A percentile compares a stretch with the other conserved stretches of the same genome.
phyloP scores from a whole-genome alignment of 2,329 filamentous ascomycete genomes.

The Diaporthe citri region DNA sequence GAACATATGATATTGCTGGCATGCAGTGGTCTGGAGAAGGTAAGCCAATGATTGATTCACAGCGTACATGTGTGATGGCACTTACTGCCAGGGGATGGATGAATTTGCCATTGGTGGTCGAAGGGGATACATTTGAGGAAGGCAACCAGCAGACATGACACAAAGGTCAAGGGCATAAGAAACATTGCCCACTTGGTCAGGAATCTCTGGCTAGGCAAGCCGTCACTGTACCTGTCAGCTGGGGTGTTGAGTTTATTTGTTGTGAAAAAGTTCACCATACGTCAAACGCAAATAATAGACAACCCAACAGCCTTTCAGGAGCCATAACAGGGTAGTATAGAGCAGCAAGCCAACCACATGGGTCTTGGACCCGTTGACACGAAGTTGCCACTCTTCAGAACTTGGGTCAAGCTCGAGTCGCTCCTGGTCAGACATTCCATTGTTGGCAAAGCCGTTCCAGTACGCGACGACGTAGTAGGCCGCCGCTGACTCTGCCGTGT shows the following conservation, averaged over 20 bases:
- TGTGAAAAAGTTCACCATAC: slow-evolving; percentile 46
- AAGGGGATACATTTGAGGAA: slow-evolving; percentile 59
- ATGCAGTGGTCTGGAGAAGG: slow-evolving; percentile 52
- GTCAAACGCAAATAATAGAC: slow-evolving; percentile 66
- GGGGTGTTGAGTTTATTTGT: rapidly evolving
- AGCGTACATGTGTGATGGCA: slow-evolving; percentile 25
- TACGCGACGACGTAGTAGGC: slow-evolving; percentile 45
- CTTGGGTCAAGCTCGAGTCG: slow-evolving; percentile 54
- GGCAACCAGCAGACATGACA: slow-evolving; percentile 58
- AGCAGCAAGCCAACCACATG: slow-evolving; percentile 65
- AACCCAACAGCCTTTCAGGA: slow-evolving; percentile 64
- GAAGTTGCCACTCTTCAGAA: slow-evolving; percentile 56
- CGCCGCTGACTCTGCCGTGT: slow-evolving; percentile 45
- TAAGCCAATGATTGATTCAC: not conserved
- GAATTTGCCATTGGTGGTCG: slow-evolving; percentile 62
- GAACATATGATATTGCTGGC: slow-evolving; percentile 59
- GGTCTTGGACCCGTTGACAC: slow-evolving; percentile 65
- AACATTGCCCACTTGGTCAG: slow-evolving; percentile 56
- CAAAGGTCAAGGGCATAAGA: slow-evolving; percentile 57
- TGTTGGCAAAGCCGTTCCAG: slow-evolving; percentile 49
- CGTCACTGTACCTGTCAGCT: slow-evolving; percentile 48
- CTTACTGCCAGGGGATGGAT: slow-evolving; percentile 62
- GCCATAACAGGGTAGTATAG: slow-evolving; percentile 64
- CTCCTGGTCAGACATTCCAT: slow-evolving; percentile 61
- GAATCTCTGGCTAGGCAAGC: slow-evolving; percentile 53